A percentile compares a stretch with the other conserved stretches of the same genome.
Evolutionary conservation across 805 yeast genomes (phyloP).

Genomic region (Candida incommunis): DNA sequence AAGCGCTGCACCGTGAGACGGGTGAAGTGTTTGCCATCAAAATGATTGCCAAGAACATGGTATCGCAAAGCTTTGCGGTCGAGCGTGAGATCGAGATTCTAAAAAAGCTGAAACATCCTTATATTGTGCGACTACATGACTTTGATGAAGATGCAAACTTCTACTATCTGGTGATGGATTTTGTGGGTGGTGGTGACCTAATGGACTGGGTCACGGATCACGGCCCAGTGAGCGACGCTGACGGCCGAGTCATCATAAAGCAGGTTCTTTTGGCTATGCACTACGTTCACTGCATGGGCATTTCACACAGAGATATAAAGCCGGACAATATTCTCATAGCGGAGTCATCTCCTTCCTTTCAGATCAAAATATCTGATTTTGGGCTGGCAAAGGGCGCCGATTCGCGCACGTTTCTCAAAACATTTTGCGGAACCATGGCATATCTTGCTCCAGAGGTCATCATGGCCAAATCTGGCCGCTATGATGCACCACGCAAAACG

Average conservation of each 20-base stretch:
- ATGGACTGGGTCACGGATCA: conserved; percentile 94
- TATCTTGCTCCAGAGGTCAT: conserved; percentile 93
- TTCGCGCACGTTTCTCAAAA: conserved; percentile 74
- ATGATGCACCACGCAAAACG: conserved; percentile 12
- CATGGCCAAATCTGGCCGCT: conserved; percentile 18
- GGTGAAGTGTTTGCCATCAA: conserved; percentile 87
- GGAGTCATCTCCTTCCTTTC: conserved; percentile 72
- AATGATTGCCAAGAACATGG: conserved; percentile 69
- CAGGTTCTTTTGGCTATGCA: conserved; percentile 75
- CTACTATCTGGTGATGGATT: conserved; percentile 88
- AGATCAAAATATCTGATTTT: conserved; percentile 86
- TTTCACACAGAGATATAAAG: conserved; percentile 90
- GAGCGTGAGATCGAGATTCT: conserved; percentile 75
- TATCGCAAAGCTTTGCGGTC: conserved; percentile 66
- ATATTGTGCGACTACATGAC: conserved; percentile 70
- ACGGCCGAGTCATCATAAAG: conserved; percentile 70
- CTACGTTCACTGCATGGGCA: conserved; percentile 80
- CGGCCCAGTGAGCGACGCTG: conserved; percentile 78
- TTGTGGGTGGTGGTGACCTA: conserved; percentile 89
- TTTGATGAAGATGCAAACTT: conserved; percentile 72
- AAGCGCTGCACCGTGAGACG: conserved; percentile 72
- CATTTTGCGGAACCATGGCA: conserved; percentile 95
- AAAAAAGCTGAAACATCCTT: conserved; percentile 64
- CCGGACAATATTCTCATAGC: conserved; percentile 92
- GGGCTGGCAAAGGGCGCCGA: conserved; percentile 89